These are phyloP conservation scores for Penicillium parvum DNA, from an alignment of 495 filamentous ascomycete species.

Conservation along the genomic window DNA sequence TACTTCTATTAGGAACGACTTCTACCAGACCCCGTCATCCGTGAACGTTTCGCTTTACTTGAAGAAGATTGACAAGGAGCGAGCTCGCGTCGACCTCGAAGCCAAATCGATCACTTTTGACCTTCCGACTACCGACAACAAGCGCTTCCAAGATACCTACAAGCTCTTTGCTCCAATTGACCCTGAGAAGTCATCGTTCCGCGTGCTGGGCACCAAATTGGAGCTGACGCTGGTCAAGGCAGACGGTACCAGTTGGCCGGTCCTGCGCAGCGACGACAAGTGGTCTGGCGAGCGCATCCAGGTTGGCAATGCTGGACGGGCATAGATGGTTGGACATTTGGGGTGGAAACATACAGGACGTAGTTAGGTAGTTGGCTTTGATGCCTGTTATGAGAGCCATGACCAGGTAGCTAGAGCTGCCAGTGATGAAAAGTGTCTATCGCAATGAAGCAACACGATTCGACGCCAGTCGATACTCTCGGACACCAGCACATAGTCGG, in stretches of 20 bases:
- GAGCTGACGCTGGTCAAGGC: conserved; percentile 81
- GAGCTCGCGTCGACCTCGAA: conserved; percentile 64
- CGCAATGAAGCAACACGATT: neutral
- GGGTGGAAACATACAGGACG: neutral
- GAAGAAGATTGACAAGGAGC: conserved; percentile 90
- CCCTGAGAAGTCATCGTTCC: conserved; percentile 65
- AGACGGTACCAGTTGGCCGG: conserved; percentile 81
- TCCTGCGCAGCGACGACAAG: conserved; percentile 78
- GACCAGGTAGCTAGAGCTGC: conserved; percentile 5
- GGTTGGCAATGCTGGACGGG: conserved; percentile 70
- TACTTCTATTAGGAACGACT: conserved; percentile 62
- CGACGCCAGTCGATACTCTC: no score
- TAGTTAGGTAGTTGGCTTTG: neutral
- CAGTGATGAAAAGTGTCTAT: neutral
- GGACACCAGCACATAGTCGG: no score
- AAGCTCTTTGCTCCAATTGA: conserved; percentile 75
- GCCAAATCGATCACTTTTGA: conserved; percentile 62
- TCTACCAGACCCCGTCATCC: conserved; percentile 83
- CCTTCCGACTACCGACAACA: conserved; percentile 77
- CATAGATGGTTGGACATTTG: conserved; percentile 31
- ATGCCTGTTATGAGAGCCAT: neutral
- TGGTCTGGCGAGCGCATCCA: conserved; percentile 77
- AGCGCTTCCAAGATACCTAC: conserved; percentile 72
- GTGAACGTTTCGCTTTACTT: conserved; percentile 92
- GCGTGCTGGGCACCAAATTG: conserved; percentile 91